Conservation (phyloP, 495 filamentous ascomycete species). For the Pseudevernia furfuracea region DNA sequence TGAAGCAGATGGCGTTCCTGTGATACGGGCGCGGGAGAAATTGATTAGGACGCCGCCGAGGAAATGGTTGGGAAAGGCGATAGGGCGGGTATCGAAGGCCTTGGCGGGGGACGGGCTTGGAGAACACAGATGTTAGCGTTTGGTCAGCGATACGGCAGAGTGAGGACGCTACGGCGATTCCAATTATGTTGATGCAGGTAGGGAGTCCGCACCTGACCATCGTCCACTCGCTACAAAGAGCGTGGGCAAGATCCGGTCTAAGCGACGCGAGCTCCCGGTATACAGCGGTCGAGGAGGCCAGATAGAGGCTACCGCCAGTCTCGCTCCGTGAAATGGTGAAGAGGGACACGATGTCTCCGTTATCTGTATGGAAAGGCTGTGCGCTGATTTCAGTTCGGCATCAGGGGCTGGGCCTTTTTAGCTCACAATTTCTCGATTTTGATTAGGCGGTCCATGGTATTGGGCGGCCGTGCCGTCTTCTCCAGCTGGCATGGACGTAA, state of each 20-base stretch:
- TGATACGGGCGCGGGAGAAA: slow-evolving; percentile 16
- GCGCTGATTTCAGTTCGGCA: neutral
- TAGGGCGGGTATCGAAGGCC: slow-evolving; percentile 4
- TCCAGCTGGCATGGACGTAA: slow-evolving; percentile 25
- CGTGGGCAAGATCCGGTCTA: slow-evolving; percentile 45
- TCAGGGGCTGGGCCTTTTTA: too few relatives aligned
- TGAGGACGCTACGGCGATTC: too few relatives aligned
- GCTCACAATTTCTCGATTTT: slow-evolving; percentile 11
- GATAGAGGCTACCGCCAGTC: slow-evolving; percentile 48
- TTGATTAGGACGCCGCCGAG: slow-evolving; percentile 6
- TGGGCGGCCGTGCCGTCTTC: slow-evolving; percentile 35
- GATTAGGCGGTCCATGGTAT: slow-evolving; percentile 53
- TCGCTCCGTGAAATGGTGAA: slow-evolving; percentile 47
- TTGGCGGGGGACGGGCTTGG: slow-evolving; percentile 5
- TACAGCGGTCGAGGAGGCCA: slow-evolving; percentile 52
- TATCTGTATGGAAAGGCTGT: slow-evolving; percentile 58
- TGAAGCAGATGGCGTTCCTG: slow-evolving; percentile 10
- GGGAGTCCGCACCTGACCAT: slow-evolving; percentile 8
- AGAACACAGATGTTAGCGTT: too few relatives aligned
- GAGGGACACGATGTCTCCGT: slow-evolving; percentile 57
- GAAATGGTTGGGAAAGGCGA: slow-evolving; percentile 6
- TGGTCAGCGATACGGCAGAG: too few relatives aligned
- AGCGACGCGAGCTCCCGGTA: slow-evolving; percentile 59
- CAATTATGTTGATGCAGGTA: neutral
- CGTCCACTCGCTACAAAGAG: slow-evolving; percentile 7